Base-by-base conservation (phyloP, 331 rosid genomes). In the Arachis monticola region DNA sequence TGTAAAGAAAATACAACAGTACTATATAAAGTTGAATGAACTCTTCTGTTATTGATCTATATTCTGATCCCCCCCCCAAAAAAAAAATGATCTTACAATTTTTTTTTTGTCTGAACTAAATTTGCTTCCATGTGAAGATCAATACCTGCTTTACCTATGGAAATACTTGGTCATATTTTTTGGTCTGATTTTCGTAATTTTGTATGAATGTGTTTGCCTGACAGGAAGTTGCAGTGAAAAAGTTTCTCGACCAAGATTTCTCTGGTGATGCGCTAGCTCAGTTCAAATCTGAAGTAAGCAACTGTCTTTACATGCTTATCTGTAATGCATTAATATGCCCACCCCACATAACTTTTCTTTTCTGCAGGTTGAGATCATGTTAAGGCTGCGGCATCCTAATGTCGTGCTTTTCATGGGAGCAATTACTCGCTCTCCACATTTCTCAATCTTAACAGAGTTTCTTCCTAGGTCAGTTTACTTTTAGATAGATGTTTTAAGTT, bases 371-470 rank as follows among this genome's bases (percentile, higher is more conserved):
- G 99, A 95, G 86, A 95, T 95, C 83, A 95, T 90, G 99, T 79
- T 95, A 80, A 89, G 97, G 83, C 79, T 95, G 80, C 89, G 99
- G 81, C 99, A 95, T 86, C 99, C 99, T 73, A 95, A 95, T 84
- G 99, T 95, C 67, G 97, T 95, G 74, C 99, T 95, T 82, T 95
- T 95, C 83, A 95, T 95, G 97, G 99, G 99, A 67, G 99, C 99
- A 17, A 92, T 95, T 78, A 92, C 99, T 73, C 91, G 96, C 10
- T 73, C 96, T 66, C 99, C 99, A n/a, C 90, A 95, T 83, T 92
- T 90, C 82, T 95, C 99, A 40, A 95, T 95, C 80, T 84, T 95
- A 83, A 95, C 96, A 10, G 99, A 95, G 80, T 95, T 85, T 86
- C 98, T 95, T 80, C 99, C 93, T 22, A 86, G 94, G 99, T 95